Evolutionary conservation across 1,139 yeast genomes (phyloP).

Genomic region (Suzukiozyma palmioleophila): DNA sequence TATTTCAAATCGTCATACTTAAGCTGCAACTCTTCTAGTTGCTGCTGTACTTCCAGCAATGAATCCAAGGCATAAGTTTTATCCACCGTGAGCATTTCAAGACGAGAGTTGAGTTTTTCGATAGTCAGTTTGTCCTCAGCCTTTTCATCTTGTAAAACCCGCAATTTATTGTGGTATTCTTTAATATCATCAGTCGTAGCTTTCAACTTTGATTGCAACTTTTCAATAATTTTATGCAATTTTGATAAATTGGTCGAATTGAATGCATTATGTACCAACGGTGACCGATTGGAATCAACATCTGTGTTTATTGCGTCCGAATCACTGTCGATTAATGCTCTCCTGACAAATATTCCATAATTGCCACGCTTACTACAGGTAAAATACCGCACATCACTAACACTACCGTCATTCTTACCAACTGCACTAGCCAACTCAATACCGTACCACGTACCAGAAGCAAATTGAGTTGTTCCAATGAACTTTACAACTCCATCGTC

Average conservation of each 20-base stretch:
- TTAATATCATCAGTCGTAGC: slow-evolving; percentile 26
- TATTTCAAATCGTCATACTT: slow-evolving; percentile 34
- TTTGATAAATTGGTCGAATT: slow-evolving; percentile 5
- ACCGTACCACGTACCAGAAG: slow-evolving; percentile 75
- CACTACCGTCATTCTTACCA: slow-evolving; percentile 81
- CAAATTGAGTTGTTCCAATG: slow-evolving; percentile 53
- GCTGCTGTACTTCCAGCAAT: slow-evolving; percentile 29
- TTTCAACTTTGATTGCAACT: slow-evolving; percentile 39
- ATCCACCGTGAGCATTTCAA: slow-evolving; percentile 54
- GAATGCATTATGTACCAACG: no score
- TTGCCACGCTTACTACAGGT: slow-evolving; percentile 31
- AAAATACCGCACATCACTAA: slow-evolving; percentile 63
- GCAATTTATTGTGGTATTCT: slow-evolving; percentile 16
- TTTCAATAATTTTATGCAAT: slow-evolving; percentile 37
- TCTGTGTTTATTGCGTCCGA: background rate
- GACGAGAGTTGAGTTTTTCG: slow-evolving; percentile 25
- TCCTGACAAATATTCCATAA: slow-evolving; percentile 61
- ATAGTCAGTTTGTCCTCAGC: slow-evolving; percentile 5
- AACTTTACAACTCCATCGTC: slow-evolving; percentile 44
- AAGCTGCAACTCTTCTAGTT: slow-evolving; percentile 24
- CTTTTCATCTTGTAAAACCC: slow-evolving; percentile 16
- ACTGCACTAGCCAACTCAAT: slow-evolving; percentile 56
- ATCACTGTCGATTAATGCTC: slow-evolving; percentile 11
- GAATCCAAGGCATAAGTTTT: slow-evolving; percentile 46
- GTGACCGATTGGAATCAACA: background rate